These are phyloP conservation scores for Raffaelea arxii DNA, from an alignment of 2,329 filamentous ascomycete genomes.

Conservation along the genomic window DNA sequence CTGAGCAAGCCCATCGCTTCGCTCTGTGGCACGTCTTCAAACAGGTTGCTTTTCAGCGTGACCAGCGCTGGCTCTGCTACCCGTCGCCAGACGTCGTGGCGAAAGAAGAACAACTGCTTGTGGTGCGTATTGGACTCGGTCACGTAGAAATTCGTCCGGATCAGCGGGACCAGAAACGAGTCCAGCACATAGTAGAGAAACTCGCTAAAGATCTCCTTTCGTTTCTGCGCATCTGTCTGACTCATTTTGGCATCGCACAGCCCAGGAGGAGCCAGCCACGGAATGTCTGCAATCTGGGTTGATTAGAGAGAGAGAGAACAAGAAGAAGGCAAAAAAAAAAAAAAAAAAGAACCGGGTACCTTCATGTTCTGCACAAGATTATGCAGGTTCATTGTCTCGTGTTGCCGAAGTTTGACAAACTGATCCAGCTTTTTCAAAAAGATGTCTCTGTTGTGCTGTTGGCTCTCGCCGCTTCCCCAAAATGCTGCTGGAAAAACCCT, in stretches of 20 bases:
- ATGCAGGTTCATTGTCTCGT: slow-evolving; percentile 72
- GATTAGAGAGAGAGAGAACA: no score
- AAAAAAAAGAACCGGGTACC: no score
- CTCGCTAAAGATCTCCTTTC: slow-evolving; percentile 70
- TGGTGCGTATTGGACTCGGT: slow-evolving; percentile 79
- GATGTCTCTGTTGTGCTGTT: slow-evolving; percentile 47
- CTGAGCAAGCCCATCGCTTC: slow-evolving; percentile 49
- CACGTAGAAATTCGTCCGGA: slow-evolving; percentile 84
- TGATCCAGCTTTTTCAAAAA: slow-evolving; percentile 62
- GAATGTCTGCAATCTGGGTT: slow-evolving; percentile 51
- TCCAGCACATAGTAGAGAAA: slow-evolving; percentile 91
- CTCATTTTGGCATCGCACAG: slow-evolving; percentile 47
- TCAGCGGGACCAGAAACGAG: slow-evolving; percentile 77
- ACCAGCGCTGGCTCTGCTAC: slow-evolving; percentile 65
- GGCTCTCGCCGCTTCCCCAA: slow-evolving; percentile 53
- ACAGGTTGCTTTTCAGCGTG: slow-evolving; percentile 59
- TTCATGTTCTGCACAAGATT: slow-evolving; percentile 67
- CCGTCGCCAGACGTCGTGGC: slow-evolving; percentile 81
- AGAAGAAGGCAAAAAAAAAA: no score
- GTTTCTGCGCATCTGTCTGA: slow-evolving; percentile 63
- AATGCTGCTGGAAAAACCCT: slow-evolving; percentile 66
- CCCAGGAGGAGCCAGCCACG: slow-evolving; percentile 59
- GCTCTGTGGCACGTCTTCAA: slow-evolving; percentile 61
- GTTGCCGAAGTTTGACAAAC: slow-evolving; percentile 70
- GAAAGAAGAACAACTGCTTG: slow-evolving; percentile 83